These are phyloP conservation scores for Picea abies DNA, from an alignment of 83 land plant genomes.

Conservation along the genomic window DNA sequence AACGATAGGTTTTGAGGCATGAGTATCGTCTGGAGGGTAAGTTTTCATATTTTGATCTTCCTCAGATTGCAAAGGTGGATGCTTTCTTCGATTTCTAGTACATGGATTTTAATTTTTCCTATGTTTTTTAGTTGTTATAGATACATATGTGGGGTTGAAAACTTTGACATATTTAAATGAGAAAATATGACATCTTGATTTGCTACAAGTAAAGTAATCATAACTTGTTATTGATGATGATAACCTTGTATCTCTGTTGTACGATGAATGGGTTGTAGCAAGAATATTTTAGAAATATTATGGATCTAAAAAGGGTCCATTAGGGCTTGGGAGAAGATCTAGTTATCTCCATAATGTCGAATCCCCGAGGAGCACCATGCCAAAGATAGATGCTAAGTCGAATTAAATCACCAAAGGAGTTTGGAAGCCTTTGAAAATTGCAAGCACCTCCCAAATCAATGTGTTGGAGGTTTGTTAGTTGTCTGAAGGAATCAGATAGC, in stretches of 20 bases:
- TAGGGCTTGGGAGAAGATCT: constrained; percentile 17
- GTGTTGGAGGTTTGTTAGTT: too few relatives aligned
- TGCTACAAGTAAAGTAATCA: neutral
- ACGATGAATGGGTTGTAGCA: constrained; percentile 75
- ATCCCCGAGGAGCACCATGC: constrained; percentile 7
- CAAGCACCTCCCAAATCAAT: too few relatives aligned
- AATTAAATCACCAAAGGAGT: too few relatives aligned
- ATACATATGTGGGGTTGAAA: constrained; percentile 19
- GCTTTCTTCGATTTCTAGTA: neutral
- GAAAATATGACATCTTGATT: neutral
- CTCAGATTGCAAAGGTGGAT: constrained; percentile 58
- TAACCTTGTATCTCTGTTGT: constrained; percentile 2
- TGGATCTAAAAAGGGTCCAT: constrained; percentile 16
- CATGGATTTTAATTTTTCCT: neutral
- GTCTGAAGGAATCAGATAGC: too few relatives aligned
- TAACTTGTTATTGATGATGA: neutral
- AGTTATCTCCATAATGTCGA: constrained; percentile 18
- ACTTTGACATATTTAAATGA: neutral
- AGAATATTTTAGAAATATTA: constrained; percentile 61
- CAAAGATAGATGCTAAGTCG: too few relatives aligned
- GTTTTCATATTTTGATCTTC: constrained; percentile 63
- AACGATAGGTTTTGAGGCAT: constrained; percentile 17
- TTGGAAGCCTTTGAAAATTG: too few relatives aligned
- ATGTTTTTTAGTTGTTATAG: neutral
- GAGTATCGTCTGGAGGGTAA: constrained; percentile 75